A percentile compares a stretch with the other conserved stretches of the same genome.
Conservation (phyloP, 306 rosid species). For the Malus fusca region DNA sequence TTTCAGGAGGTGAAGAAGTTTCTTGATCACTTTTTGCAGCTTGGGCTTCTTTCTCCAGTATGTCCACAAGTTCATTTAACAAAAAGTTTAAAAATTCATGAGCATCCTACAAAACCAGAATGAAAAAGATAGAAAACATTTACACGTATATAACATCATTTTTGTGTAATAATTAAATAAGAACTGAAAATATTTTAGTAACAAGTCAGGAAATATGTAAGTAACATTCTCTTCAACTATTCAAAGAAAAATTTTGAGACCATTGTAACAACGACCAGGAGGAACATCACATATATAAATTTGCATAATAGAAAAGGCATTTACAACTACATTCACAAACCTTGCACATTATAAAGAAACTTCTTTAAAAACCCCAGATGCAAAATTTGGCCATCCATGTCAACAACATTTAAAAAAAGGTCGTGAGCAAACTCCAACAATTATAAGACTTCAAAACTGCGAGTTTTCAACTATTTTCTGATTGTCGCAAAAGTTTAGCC, state of each 20-base stretch:
- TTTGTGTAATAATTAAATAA: not conserved
- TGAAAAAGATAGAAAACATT: conserved; percentile 2
- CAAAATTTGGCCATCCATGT: not conserved
- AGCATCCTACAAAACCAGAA: conserved; percentile 72
- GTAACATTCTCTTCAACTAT: not conserved
- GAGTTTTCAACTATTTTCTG: not conserved
- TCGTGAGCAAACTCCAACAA: not conserved
- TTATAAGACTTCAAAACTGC: not conserved
- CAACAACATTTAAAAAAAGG: not conserved
- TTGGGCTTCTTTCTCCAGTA: conserved; percentile 95
- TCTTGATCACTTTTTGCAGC: conserved; percentile 71
- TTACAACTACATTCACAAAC: not conserved
- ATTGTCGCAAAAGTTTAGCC: not conserved
- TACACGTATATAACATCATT: not conserved
- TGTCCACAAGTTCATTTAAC: conserved; percentile 96
- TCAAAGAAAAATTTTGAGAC: not conserved
- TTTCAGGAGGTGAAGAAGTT: conserved; percentile 65
- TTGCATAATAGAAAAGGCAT: not conserved
- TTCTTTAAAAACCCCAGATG: not conserved
- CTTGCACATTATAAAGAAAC: not conserved
- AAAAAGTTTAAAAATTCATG: conserved; percentile 97
- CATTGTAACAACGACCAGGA: not conserved
- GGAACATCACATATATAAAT: not conserved
- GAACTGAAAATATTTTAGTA: not conserved
- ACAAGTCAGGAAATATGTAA: not conserved